Base-by-base conservation (phyloP, 2,329 filamentous ascomycete genomes). In the Epicoccum nigrum region DNA sequence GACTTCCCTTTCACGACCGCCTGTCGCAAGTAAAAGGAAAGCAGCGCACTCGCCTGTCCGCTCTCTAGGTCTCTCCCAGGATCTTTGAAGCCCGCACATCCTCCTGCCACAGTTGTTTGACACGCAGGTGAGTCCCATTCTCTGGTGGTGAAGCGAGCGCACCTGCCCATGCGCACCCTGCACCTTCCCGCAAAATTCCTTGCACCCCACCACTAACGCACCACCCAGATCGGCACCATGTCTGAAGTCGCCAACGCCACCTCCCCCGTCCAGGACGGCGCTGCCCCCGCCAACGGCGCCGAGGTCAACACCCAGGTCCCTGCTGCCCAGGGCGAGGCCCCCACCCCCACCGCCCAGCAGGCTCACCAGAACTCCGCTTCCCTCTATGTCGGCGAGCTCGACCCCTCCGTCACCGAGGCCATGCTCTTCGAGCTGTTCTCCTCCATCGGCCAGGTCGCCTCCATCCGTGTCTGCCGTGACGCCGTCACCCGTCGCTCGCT, bases 351-450 rank as follows among this genome's bases (percentile, higher is more conserved):
- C 60, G 81, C 84, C 58, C 79, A 80, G 55, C 86, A 90, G 63
- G 89, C 89, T 74, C 89, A 92, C 72, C 90, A 91, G 76, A 93
- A 95, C 77, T 97, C 94, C 45, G 94, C 94, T 61, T 99, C 94
- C 54, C 91, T 99, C 75, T 99, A 99, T 77, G 94, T 99, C 65
- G 94, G 94, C 77, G 94, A 99, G 83, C 91, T 99, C 69, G 94
- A 99, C 77, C 86, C 90, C 68, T 94, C 91, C 57, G 94, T 99
- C 76, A 99, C 94, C 62, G 94, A 99, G 85, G 94, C 94, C 67
- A 99, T 99, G 94, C 92, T 99, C 72, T 99, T 97, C 79, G 94
- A 99, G 86, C 90, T 99, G 60, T 99, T 99, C 85, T 97, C 94
- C 55, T 94, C 95, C 79, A 99, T 99, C 74, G 94, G 94, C 68